These are phyloP conservation scores for Asterochloris erici DNA, from an alignment of 139 green algal genomes.

Conservation along the genomic window DNA sequence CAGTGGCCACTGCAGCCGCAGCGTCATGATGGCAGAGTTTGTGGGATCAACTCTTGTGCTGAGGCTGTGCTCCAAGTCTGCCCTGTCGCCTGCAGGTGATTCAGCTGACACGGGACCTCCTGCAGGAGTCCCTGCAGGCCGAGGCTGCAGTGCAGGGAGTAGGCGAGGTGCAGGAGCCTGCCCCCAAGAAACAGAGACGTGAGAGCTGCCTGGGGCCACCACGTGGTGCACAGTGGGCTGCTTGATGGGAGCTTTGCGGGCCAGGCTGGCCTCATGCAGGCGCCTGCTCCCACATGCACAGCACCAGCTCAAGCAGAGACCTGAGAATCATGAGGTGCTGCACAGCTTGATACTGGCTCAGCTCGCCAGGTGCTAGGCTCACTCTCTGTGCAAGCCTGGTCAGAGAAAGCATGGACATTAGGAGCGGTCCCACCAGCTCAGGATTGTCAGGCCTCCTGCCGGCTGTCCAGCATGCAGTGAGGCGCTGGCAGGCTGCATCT, in stretches of 20 bases:
- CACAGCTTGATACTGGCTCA: no score
- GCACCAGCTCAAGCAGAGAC: background rate
- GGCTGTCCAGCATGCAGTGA: no score
- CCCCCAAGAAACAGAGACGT: slow-evolving; percentile 1
- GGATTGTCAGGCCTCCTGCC: no score
- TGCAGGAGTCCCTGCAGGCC: slow-evolving; percentile 43
- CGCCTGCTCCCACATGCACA: background rate
- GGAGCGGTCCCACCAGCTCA: no score
- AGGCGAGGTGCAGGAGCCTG: slow-evolving; percentile 1
- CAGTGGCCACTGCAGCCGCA: background rate
- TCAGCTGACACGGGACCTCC: slow-evolving; percentile 66
- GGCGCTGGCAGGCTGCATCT: no score
- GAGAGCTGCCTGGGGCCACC: background rate
- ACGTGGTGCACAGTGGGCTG: no score
- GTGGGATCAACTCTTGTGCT: background rate
- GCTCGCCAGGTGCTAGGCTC: no score
- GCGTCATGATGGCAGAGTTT: background rate
- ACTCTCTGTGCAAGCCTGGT: no score
- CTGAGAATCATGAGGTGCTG: background rate
- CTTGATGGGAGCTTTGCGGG: background rate
- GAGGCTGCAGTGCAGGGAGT: background rate
- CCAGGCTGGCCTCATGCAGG: background rate
- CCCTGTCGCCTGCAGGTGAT: slow-evolving; percentile 54
- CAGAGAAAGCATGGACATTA: no score
- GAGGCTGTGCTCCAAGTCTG: background rate